Evolutionary conservation across 371 early-diverging fungal species (phyloP).

Genomic region (Phascolomyces articulosus): DNA sequence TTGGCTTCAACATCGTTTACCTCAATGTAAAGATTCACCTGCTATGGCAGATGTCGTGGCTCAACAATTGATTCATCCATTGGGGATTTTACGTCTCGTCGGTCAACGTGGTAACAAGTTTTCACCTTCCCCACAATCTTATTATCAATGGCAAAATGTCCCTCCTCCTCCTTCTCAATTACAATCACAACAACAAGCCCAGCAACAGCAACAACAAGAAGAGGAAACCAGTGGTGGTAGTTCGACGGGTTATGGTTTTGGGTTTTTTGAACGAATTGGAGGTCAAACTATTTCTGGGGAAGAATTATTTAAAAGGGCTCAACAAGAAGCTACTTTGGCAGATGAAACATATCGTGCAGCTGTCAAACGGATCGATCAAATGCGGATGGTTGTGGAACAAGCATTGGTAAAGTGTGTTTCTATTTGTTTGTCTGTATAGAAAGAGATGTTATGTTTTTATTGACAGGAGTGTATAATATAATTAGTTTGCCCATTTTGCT

Average conservation of each 20-base stretch:
- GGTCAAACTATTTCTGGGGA: slow-evolving; percentile 20
- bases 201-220: slow-evolving; percentile 18
- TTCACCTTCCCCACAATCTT: slow-evolving; percentile 57
- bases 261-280: slow-evolving; percentile 33
- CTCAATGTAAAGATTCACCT: slow-evolving; percentile 61
- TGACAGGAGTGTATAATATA: neutral
- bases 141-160: slow-evolving; percentile 72
- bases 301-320: slow-evolving; percentile 55
- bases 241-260: slow-evolving; percentile 23
- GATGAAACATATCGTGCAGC: slow-evolving; percentile 65
- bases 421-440: neutral
- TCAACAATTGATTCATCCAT: slow-evolving; percentile 67
- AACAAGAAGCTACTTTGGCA: slow-evolving; percentile 66
- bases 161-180: slow-evolving; percentile 8
- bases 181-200: slow-evolving; percentile 31
- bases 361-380: slow-evolving; percentile 65
- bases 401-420: slow-evolving; percentile 53
- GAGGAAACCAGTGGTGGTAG: slow-evolving; percentile 6
- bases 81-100: slow-evolving; percentile 68
- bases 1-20: slow-evolving; percentile 72
- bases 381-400: slow-evolving; percentile 73
- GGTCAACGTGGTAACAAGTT: slow-evolving; percentile 78
- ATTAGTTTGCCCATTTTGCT: slow-evolving; percentile 63
- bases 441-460: too few relatives aligned
- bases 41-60: slow-evolving; percentile 72